Conservation (phyloP, 176 grass and related monocot species). For the Oryza australiensis region DNA sequence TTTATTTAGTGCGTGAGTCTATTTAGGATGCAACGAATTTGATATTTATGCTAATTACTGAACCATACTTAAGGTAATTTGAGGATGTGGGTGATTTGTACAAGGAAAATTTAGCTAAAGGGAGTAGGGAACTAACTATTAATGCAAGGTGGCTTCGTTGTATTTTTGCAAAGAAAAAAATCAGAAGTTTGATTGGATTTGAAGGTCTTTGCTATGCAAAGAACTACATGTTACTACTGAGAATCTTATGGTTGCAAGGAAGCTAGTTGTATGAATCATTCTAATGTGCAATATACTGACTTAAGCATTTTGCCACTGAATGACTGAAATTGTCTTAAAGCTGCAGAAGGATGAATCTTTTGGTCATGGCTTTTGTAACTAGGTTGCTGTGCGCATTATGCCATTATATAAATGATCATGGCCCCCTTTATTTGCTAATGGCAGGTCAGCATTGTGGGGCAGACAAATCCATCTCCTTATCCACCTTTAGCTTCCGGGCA, state of each 20-base stretch:
- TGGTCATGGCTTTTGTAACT: not conserved
- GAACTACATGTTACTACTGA: not conserved
- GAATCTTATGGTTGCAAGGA: not conserved
- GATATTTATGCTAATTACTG: not conserved
- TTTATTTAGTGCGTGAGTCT: not conserved
- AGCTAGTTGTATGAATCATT: not conserved
- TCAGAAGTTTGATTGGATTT: not conserved
- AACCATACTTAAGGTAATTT: not conserved
- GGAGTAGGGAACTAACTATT: not conserved
- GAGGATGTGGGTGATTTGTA: not conserved
- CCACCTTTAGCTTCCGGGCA: slow-evolving; percentile 46
- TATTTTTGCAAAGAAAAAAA: not conserved
- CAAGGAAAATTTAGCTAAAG: not conserved
- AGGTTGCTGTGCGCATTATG: not conserved
- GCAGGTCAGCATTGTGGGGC: slow-evolving; percentile 51
- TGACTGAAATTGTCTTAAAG: not conserved
- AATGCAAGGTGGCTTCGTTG: not conserved
- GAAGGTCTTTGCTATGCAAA: not conserved
- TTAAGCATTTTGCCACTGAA: not conserved
- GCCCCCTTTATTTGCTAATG: slow-evolving; percentile 27
- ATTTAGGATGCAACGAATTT: not conserved
- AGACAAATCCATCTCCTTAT: slow-evolving; percentile 64
- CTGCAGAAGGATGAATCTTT: not conserved
- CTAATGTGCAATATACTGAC: not conserved
- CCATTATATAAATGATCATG: not conserved